These are phyloP conservation scores for Trifolium subterraneum DNA, from an alignment of 306 rosid species.

Conservation along the genomic window DNA sequence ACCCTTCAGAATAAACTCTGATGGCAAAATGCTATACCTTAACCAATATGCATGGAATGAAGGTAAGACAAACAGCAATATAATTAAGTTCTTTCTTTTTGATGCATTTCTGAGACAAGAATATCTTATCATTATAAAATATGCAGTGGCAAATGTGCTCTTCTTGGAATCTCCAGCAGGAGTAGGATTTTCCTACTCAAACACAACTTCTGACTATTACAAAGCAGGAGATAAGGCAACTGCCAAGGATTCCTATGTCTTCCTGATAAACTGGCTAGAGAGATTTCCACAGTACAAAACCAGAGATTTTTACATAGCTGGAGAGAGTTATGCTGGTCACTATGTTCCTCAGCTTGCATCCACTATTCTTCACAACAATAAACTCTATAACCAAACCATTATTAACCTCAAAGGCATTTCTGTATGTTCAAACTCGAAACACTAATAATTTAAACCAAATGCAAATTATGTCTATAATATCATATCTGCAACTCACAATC, in stretches of 20 bases:
- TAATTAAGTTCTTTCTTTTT: neutral
- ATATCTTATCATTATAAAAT: neutral
- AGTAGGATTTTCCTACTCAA: constrained; percentile 71
- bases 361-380: constrained; percentile 45
- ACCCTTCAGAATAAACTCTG: constrained; percentile 61
- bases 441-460: neutral
- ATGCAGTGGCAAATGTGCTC: constrained; percentile 64
- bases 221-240: constrained; percentile 52
- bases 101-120: neutral
- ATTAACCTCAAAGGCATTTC: constrained; percentile 67
- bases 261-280: constrained; percentile 65
- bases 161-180: constrained; percentile 74
- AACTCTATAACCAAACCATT: constrained; percentile 19
- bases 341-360: constrained; percentile 69
- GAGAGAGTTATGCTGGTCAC: constrained; percentile 78
- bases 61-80: constrained; percentile 16
- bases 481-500: neutral
- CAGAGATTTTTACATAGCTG: constrained; percentile 57
- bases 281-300: constrained; percentile 68
- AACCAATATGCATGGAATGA: constrained; percentile 60
- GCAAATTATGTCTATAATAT: too few species aligned
- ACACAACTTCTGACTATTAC: constrained; percentile 49
- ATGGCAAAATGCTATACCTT: constrained; percentile 51
- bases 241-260: constrained; percentile 56
- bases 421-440: constrained; percentile 39